Base-by-base conservation (phyloP, 305 asterid genomes). In the Caryopteris hybrid region DNA sequence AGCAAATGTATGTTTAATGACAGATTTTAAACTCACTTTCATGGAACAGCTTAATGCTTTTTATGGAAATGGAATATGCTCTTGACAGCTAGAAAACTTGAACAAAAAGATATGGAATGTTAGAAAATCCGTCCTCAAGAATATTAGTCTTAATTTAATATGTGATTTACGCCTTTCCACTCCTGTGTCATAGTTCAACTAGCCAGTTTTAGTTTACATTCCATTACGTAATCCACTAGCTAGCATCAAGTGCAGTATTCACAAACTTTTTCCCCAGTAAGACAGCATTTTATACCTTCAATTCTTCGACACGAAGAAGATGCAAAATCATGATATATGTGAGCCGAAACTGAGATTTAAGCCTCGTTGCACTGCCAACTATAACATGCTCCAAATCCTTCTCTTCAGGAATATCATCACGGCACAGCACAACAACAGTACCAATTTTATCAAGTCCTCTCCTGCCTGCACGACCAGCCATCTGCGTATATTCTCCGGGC, bases 401-500 rank as follows among this genome's bases (percentile, higher is more conserved):
- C 82, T 94, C 99, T 17, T 85, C 91, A 56, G 96, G 98, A 64
- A 94, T 84, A 55, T 87, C 99, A 66, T 91, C 98, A 74, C 96
- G 96, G 78, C 99, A 94, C 80, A 94, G 83, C 66, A 94, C 83
- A 76, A 87, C 80, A 53, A 94, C 98, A 41, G 98, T 89, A 70
- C 99, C 99, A 66, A 82, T 94, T 78, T 91, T 91, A 84, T 94
- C 99, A 60, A 94, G 91, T 69, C 99, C 99, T 86, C 99, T 88
- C 87, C 99, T 79, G 73, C 99, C 99, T 55, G 99, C 99, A 85
- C 99, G 99, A 67, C 99, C 99, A 66, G 99, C 95, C 99, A 94
- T 94, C 88, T 94, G 99, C 27, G 99, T 94, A 78, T 94, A 94
- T 80, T 94, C 99, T 79, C 99, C 99, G 0, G 99, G 95, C 73